These are phyloP conservation scores for Hylodesmum podocarpum DNA, from an alignment of 306 rosid genomes.

Conservation along the genomic window DNA sequence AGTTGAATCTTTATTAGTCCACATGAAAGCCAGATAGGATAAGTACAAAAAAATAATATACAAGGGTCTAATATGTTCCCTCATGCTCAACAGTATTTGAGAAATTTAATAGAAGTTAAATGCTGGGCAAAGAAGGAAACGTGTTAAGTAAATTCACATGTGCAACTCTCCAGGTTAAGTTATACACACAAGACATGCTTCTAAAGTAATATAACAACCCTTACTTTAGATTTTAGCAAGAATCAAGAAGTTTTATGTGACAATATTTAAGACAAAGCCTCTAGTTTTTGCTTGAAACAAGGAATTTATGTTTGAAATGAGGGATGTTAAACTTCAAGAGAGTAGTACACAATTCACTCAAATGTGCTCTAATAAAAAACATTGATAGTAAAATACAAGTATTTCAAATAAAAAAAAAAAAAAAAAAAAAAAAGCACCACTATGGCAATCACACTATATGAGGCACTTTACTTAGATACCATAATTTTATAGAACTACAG, in stretches of 20 bases:
- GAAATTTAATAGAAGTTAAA: background rate
- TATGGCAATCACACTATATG: background rate
- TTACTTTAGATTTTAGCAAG: background rate
- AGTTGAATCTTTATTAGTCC: background rate
- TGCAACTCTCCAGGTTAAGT: background rate
- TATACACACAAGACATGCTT: background rate
- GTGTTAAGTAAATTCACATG: background rate
- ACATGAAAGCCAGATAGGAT: background rate
- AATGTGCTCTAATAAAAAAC: background rate
- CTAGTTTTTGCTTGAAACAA: background rate
- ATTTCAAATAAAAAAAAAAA: background rate
- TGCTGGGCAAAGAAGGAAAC: background rate
- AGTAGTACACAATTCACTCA: background rate
- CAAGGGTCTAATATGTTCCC: background rate
- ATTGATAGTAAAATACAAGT: background rate
- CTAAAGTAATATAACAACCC: background rate
- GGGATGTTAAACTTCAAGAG: background rate
- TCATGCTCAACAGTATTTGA: background rate
- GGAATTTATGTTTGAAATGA: background rate
- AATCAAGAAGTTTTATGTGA: background rate
- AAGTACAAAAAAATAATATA: background rate
- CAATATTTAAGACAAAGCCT: background rate
- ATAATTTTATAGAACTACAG: background rate
- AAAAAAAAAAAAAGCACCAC: background rate
- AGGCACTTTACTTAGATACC: background rate